Evolutionary conservation across 495 filamentous ascomycete species (phyloP), one percentile per base, ranked within the genome.

Genomic region (Podospora pseudopauciseta): DNA sequence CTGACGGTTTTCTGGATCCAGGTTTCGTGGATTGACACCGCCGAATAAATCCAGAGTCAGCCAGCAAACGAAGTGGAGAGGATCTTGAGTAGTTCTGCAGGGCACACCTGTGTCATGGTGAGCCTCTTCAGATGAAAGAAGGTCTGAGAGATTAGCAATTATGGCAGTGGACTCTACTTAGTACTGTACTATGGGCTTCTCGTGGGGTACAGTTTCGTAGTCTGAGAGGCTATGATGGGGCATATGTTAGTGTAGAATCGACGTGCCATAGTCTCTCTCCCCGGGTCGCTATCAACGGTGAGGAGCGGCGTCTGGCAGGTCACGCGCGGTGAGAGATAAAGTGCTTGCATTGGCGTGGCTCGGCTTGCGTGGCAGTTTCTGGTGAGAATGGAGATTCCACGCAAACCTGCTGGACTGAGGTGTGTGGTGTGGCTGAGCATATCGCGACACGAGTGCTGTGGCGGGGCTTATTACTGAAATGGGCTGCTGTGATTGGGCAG

Each of bases 391-490:
- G 39, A 16, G 39, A 49, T 49, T 49, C 39, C 39, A 49, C 39
- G 39, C 39, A 49, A 49, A 49, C 39, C 7, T 49, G 39, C 39
- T 49, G 39, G 18, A 49, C 28, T 39, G 23, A 23, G 23, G 23
- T 23, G 1, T 23, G 23, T 23, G 23, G 23, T 23, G 65, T 70
- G 69, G 69, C 65, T 67, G 69, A 70, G 69, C 18, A 23, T 18
- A 26, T 34, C 5, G 32, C 34, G 18, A 63, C 30, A 63, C 61
- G 61, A 63, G 34, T 61, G 55, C 39, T 57, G 56, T 67, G 61
- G 65, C 26, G 65, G 58, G 60, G 13, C 20, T 19, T 16, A 49
- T 11, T 11, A 39, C 32, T 56, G 49, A n/a, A 27, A 63, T 44
- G 61, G 34, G 20, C 16, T 13, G 11, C 13, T n/a, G 11, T 63